Base-by-base conservation (phyloP, 192 early-diverging fungal species). In the Backusella parvicylindrica region DNA sequence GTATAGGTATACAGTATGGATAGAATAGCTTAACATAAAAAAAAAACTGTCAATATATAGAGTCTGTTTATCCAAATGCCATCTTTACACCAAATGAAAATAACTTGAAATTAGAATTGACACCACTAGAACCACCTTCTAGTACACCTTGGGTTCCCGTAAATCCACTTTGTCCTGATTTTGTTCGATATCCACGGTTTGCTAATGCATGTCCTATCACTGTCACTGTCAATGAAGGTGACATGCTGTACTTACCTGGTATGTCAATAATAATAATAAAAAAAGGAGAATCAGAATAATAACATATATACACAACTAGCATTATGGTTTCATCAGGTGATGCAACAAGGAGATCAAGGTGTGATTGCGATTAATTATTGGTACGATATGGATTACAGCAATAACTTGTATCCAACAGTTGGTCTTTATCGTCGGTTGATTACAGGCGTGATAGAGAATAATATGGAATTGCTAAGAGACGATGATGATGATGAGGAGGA, bases 341-440 rank as follows among this genome's bases (percentile, higher is more conserved):
- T 80, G 35, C 84, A 84, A 66, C 67, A 84, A 21, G 82, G 86
- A 16, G 82, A 81, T 15, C 74, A 86, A 43, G 87, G 85, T 31
- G 83, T 83, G 15, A 87, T 87, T 77, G 86, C 86, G 1, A 81
- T 87, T 15, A 87, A 87, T 66, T 87, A 84, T 74, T 87, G 86
- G 86, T 87, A 87, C 33, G 86, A 87, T 74, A 84, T 87, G 78
- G 82, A 83, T 16, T 85, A 77, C 21, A 50, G 40, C 26, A 77
- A 43, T 33, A 65, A 50, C 1, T 38, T 81, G 23, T 81, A 66
- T 37, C 75, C 80, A 7, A 75, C 72, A 9, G 64, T 75, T n/a
- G 72, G 53, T 37, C 72, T 77, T n/a, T 73, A 66, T n/a, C 71
- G 80, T 18, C 23, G 69, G 47, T 26, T 81, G 31, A 66, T 75